phyloP scores from a whole-genome alignment of 805 yeast species.

The Pichia manshurica region DNA sequence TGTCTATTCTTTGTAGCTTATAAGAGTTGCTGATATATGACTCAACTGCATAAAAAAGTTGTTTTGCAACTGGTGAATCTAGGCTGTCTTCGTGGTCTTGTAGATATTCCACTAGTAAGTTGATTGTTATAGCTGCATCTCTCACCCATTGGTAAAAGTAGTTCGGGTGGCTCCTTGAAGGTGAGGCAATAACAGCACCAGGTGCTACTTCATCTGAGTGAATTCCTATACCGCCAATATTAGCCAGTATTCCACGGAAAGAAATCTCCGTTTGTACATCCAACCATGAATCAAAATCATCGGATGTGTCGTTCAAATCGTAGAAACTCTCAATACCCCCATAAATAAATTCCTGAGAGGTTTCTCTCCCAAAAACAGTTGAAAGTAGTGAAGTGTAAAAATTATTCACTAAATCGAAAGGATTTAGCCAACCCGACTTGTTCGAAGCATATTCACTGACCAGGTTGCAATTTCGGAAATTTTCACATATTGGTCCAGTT shows the following conservation, averaged over 20 bases:
- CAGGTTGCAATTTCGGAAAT: too few species aligned
- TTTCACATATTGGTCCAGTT: too few species aligned
- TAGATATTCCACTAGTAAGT: slow-evolving; percentile 53
- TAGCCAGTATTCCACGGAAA: slow-evolving; percentile 42
- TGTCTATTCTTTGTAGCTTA: slow-evolving; percentile 57
- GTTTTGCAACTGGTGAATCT: slow-evolving; percentile 18
- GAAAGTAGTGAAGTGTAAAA: background rate
- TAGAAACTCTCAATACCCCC: slow-evolving; percentile 4
- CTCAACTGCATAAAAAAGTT: slow-evolving; percentile 36
- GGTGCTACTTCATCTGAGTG: slow-evolving; percentile 36
- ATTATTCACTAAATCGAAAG: background rate
- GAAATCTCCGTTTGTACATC: slow-evolving; percentile 36
- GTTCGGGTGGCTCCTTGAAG: slow-evolving; percentile 64
- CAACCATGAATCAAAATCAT: slow-evolving; percentile 44
- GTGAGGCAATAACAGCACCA: slow-evolving; percentile 84
- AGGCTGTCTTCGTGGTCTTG: slow-evolving; percentile 33
- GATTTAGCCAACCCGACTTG: background rate
- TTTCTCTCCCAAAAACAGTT: background rate
- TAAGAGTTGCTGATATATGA: slow-evolving; percentile 57
- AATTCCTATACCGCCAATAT: slow-evolving; percentile 48
- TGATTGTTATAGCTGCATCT: slow-evolving; percentile 79
- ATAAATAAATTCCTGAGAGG: background rate
- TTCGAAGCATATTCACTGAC: background rate
- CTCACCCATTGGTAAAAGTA: slow-evolving; percentile 89
- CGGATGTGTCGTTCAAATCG: background rate